Base-by-base conservation (phyloP, 2,329 filamentous ascomycete genomes). In the Gaeumannomyces tritici region DNA sequence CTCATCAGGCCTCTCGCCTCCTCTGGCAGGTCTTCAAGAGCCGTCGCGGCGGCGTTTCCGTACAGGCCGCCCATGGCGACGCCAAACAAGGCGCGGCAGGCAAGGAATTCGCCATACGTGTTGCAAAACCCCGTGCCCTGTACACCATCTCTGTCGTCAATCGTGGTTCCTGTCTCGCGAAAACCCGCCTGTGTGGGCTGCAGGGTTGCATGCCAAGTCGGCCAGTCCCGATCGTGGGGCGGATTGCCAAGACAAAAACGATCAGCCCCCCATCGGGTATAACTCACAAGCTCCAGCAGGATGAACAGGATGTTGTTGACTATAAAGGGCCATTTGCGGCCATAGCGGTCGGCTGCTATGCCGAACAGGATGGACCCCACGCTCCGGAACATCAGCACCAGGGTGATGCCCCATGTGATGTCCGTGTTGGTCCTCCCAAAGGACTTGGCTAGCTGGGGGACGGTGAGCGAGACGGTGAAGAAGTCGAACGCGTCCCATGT, bases 1-100 rank as follows among this genome's bases (percentile, higher is more conserved):
- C 84, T 88, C 79, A 92, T 88, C 29, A 93, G 76, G 67, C 89
- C 89, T 68, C 89, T 82, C 3, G 88, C 83, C 65, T 87, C 84
- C 56, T 77, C 73, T 5, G 88, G 89, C 64, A 87, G 83, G 69
- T 91, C 89, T 70, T 93, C 90, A 12, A 93, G 80, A 0, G 89
- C 89, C 68, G 90, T 93, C 5, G 89, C 89, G 12, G 89, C 88
- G 1, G 88, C 89, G 68, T 91, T 91, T 62, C 90, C 90, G 73
- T 92, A 87, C 1, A 93, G 67, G 66, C 90, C 90, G 54, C 90
- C 90, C 90, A 93, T 93, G 68, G 90, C 89, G 56, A 93, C 74
- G 57, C 90, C 90, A 69, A 93, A 93, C 3, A 93, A 76, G 55
- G 87, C 85, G 55, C 90, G 82, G 13, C 90, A 89, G 13, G 86